phyloP scores from a whole-genome alignment of 192 early-diverging fungal species.

The Coemansia sp. region DNA sequence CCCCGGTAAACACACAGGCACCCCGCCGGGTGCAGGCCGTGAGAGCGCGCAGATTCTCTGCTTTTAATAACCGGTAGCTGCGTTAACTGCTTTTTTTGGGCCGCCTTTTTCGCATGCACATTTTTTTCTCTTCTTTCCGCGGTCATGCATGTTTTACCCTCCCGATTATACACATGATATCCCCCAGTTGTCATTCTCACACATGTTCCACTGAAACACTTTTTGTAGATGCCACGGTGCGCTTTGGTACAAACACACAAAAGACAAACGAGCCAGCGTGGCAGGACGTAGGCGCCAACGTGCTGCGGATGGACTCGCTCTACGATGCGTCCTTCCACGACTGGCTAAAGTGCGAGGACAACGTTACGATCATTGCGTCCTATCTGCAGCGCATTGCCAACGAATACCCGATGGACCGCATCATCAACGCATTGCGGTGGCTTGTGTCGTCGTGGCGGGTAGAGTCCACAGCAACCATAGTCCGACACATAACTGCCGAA shows the following conservation, averaged over 20 bases:
- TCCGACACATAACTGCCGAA: slow-evolving; percentile 69
- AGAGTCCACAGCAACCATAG: slow-evolving; percentile 66
- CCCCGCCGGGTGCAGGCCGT: slow-evolving; percentile 5
- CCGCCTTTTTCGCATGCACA: slow-evolving; percentile 8
- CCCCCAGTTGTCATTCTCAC: slow-evolving; percentile 20
- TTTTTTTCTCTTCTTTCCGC: neutral
- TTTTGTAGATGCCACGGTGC: slow-evolving; percentile 52
- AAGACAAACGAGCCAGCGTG: slow-evolving; percentile 55
- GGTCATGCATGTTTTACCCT: slow-evolving; percentile 7
- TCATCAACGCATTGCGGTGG: slow-evolving; percentile 74
- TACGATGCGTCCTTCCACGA: slow-evolving; percentile 75
- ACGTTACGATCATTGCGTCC: slow-evolving; percentile 66
- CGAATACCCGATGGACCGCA: slow-evolving; percentile 70
- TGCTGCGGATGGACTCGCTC: slow-evolving; percentile 71
- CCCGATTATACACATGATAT: slow-evolving; percentile 11
- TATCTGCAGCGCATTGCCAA: slow-evolving; percentile 73
- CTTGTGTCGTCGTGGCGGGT: slow-evolving; percentile 70
- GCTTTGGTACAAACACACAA: slow-evolving; percentile 55
- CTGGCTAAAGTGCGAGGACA: slow-evolving; percentile 74
- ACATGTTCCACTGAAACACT: slow-evolving; percentile 10
- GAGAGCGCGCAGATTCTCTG: slow-evolving; percentile 14
- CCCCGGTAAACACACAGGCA: neutral
- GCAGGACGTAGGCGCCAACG: slow-evolving; percentile 71
- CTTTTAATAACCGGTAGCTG: slow-evolving; percentile 11
- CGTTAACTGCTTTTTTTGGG: slow-evolving; percentile 21